These are phyloP conservation scores for Penium margaritaceum DNA, from an alignment of 139 green algal genomes.

Conservation along the genomic window DNA sequence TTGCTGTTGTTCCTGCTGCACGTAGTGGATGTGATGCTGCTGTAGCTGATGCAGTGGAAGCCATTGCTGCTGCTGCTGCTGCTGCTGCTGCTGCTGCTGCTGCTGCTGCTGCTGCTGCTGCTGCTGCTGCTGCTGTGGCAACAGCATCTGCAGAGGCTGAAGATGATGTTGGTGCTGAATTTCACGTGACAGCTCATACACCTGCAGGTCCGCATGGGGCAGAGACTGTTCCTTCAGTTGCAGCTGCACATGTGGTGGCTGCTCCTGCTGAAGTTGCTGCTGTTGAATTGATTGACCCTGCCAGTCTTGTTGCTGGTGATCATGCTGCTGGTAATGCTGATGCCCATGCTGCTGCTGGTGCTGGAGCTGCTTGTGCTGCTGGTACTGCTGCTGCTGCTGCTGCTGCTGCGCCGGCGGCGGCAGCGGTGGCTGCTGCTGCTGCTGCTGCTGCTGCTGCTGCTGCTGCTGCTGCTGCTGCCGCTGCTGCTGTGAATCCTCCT, in stretches of 20 bases:
- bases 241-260: not conserved
- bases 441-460: conserved; percentile 1
- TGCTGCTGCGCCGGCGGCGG: not conserved
- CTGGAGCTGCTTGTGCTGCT: not conserved
- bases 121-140: conserved; percentile 7
- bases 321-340: conserved; percentile 1
- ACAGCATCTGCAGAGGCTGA: not conserved
- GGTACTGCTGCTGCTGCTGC: not conserved
- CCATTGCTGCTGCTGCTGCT: conserved; percentile 5
- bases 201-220: not conserved
- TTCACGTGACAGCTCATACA: too few species aligned
- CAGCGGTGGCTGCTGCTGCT: not conserved
- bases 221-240: not conserved
- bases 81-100: not conserved
- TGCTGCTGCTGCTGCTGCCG: not conserved
- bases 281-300: not conserved
- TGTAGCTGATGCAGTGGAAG: not conserved
- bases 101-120: conserved; percentile 10
- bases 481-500: too few species aligned
- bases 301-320: not conserved
- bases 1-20: not conserved
- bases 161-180: too few species aligned
- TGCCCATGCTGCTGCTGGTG: not conserved
- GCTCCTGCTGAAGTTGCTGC: not conserved
- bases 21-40: not conserved